Conservation (phyloP, 2,329 filamentous ascomycete species). For the Colletotrichum horii region DNA sequence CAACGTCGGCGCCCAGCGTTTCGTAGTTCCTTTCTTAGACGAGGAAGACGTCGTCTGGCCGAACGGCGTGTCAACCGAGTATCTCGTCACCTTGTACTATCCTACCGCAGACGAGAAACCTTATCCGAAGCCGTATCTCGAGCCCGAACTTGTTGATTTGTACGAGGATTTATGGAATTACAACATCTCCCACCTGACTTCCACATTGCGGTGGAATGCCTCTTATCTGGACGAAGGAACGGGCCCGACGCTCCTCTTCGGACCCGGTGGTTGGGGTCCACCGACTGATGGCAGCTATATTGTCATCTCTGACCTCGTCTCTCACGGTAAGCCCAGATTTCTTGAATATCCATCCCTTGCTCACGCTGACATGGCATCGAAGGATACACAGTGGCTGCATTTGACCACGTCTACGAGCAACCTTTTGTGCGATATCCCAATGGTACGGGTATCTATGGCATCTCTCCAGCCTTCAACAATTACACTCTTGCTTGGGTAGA, state of each 20-base stretch:
- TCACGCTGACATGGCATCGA: constrained; percentile 15
- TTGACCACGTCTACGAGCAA: constrained; percentile 33
- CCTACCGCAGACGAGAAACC: not conserved
- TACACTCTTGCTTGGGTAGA: not conserved
- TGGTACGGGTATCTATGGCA: constrained; percentile 27
- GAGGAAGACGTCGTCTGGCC: constrained; percentile 6
- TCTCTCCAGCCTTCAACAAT: constrained; percentile 6
- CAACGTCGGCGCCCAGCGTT: constrained; percentile 17
- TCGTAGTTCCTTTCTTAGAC: not conserved
- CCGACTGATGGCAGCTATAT: constrained; percentile 15
- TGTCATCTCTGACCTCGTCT: constrained; percentile 12
- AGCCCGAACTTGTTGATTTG: constrained; percentile 11
- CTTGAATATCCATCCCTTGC: rapidly evolving
- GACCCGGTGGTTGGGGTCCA: constrained; percentile 12
- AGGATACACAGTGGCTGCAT: constrained; percentile 29
- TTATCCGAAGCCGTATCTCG: constrained; percentile 6
- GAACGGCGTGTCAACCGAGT: constrained; percentile 9
- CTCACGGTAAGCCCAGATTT: not conserved
- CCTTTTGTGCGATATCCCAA: constrained; percentile 32
- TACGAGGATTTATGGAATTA: not conserved
- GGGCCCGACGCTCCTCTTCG: constrained; percentile 16
- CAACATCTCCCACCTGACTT: constrained; percentile 16
- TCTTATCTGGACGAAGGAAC: not conserved
- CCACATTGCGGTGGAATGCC: constrained; percentile 13
- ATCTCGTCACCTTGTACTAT: constrained; percentile 21